Evolutionary conservation across 2,329 filamentous ascomycete genomes (phyloP).

Genomic region (Drechslera avenae): DNA sequence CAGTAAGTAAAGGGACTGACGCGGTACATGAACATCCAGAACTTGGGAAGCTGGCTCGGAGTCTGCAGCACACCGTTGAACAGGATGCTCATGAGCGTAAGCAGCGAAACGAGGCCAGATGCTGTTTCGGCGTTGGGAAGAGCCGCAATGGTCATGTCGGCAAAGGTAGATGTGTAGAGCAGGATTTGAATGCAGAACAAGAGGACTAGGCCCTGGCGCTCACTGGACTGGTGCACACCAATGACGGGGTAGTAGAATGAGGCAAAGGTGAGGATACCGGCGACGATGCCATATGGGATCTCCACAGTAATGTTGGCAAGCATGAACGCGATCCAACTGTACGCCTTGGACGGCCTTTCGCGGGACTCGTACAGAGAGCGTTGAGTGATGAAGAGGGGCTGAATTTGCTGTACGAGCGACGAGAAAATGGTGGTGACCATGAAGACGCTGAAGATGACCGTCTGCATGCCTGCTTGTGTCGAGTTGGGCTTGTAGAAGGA

Average conservation of each 20-base stretch:
- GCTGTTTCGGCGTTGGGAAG: conserved; percentile 72
- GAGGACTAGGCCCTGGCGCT: conserved; percentile 63
- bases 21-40: conserved; percentile 81
- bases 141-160: conserved; percentile 73
- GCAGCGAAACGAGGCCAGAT: conserved; percentile 63
- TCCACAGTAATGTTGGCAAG: conserved; percentile 74
- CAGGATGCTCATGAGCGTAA: conserved; percentile 58
- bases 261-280: conserved; percentile 66
- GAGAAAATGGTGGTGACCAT: conserved; percentile 53
- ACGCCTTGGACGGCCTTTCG: conserved; percentile 69
- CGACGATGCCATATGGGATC: conserved; percentile 68
- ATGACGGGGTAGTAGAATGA: conserved; percentile 68
- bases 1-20: conserved; percentile 71
- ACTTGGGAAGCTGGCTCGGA: conserved; percentile 64
- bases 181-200: conserved; percentile 70
- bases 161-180: conserved; percentile 73
- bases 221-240: conserved; percentile 49
- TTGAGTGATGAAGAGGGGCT: conserved; percentile 64
- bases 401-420: conserved; percentile 61
- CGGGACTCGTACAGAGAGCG: conserved; percentile 65
- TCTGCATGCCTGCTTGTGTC: conserved; percentile 52
- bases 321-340: conserved; percentile 77
- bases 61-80: conserved; percentile 64
- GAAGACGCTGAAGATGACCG: conserved; percentile 57
- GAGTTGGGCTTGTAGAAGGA: conserved; percentile 50